Conservation (phyloP, 352 stramenopile genomes). For the Pythium sp. region DNA sequence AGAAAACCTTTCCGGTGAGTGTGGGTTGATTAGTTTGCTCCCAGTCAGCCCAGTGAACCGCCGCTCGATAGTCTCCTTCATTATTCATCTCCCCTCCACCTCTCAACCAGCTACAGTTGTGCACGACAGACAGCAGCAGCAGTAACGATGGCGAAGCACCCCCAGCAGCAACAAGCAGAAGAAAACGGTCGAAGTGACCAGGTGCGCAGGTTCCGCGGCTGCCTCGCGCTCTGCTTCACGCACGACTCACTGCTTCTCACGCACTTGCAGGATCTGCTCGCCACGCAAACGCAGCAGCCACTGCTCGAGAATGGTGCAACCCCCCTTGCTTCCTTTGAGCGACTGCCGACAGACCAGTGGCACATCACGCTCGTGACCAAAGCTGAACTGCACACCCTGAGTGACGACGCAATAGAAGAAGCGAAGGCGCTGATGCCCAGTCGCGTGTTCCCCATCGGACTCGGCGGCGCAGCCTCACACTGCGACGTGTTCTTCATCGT, state of each 20-base stretch:
- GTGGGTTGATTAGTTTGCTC: no score
- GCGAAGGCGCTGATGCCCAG: conserved; percentile 24
- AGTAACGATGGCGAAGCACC: no score
- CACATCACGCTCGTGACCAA: conserved; percentile 66
- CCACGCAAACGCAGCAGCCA: conserved; percentile 17
- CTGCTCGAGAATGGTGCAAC: neutral
- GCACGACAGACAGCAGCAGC: no score
- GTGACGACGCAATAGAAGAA: conserved; percentile 24
- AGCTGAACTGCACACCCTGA: conserved; percentile 33
- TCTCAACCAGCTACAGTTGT: no score
- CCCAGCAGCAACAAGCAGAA: neutral
- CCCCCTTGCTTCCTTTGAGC: conserved; percentile 9
- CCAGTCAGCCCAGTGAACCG: no score
- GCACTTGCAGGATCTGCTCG: neutral
- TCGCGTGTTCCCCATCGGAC: conserved; percentile 39
- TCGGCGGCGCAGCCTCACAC: conserved; percentile 24
- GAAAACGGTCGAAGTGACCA: conserved; percentile 8
- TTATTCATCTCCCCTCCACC: no score
- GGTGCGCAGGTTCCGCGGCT: conserved; percentile 33
- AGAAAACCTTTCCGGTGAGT: no score
- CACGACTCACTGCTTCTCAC: conserved; percentile 18
- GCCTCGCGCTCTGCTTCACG: conserved; percentile 31
- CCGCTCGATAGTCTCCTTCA: no score
- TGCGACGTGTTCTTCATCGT: conserved; percentile 48
- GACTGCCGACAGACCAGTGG: conserved; percentile 32